phyloP scores from a whole-genome alignment of 495 filamentous ascomycete species.

The Geoglossum glabrum region DNA sequence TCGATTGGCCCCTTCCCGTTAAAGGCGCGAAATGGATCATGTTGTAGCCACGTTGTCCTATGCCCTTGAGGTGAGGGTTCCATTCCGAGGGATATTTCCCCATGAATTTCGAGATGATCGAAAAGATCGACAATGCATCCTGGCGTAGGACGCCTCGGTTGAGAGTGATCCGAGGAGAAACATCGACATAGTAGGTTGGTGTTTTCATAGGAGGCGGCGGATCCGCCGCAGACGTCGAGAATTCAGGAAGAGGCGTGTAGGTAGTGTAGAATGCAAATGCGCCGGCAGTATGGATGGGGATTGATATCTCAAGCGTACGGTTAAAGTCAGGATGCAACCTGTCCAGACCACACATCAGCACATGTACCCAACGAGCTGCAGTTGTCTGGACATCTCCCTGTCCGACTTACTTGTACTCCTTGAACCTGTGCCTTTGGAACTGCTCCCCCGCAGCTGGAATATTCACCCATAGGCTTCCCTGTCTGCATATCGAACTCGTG shows the following conservation, averaged over 20 bases:
- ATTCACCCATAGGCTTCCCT: conserved; percentile 92
- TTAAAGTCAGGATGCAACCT: conserved; percentile 89
- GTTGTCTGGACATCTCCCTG: not conserved
- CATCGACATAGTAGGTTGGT: conserved; percentile 72
- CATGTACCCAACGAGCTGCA: not conserved
- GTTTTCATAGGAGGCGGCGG: conserved; percentile 40
- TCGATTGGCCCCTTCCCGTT: conserved; percentile 70
- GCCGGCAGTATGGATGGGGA: conserved; percentile 66
- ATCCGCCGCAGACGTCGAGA: conserved; percentile 34
- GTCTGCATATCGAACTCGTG: conserved; percentile 80
- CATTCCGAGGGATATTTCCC: conserved; percentile 74
- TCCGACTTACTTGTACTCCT: conserved; percentile 59
- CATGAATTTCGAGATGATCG: conserved; percentile 96
- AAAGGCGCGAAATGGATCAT: conserved; percentile 97
- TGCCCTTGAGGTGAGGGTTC: conserved; percentile 73
- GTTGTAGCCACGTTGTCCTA: conserved; percentile 81
- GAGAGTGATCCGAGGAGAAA: conserved; percentile 62
- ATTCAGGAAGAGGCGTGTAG: conserved; percentile 66
- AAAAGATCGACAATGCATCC: conserved; percentile 75
- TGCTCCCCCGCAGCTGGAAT: conserved; percentile 54
- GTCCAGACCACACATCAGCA: conserved; percentile 11
- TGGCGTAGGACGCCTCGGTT: conserved; percentile 50
- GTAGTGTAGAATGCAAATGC: conserved; percentile 93
- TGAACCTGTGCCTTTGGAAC: conserved; percentile 60
- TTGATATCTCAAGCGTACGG: conserved; percentile 67